Evolutionary conservation across 805 yeast genomes (phyloP).

Genomic region (Grigorovia transvaalensis): DNA sequence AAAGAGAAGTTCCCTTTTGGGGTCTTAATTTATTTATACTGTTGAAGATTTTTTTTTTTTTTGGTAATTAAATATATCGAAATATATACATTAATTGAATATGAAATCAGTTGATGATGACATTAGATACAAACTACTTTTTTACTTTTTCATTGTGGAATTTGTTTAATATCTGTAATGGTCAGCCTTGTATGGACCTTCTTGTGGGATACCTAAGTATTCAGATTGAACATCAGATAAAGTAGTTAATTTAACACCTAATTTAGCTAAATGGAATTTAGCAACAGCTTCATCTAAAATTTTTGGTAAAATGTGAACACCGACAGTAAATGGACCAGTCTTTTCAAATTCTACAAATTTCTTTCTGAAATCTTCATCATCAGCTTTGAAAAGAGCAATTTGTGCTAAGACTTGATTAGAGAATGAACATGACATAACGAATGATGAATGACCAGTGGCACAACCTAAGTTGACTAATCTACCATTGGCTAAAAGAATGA

Average conservation of each 20-base stretch:
- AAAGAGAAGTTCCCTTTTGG: not conserved
- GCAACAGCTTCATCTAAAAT: constrained; percentile 98
- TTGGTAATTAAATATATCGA: not conserved
- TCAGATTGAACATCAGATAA: constrained; percentile 79
- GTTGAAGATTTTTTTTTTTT: constrained; percentile 10
- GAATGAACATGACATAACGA: constrained; percentile 99
- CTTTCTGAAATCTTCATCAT: constrained; percentile 68
- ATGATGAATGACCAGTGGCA: constrained; percentile 98
- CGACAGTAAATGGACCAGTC: constrained; percentile 81
- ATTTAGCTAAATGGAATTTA: constrained; percentile 87
- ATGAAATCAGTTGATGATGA: not conserved
- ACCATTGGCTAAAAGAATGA: constrained; percentile 96
- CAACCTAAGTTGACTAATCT: constrained; percentile 98
- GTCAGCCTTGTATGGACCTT: constrained; percentile 97
- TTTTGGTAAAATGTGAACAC: constrained; percentile 96
- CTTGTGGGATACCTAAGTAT: constrained; percentile 81
- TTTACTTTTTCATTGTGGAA: no score
- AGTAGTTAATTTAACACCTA: constrained; percentile 77
- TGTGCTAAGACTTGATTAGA: constrained; percentile 99
- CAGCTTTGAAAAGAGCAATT: constrained; percentile 89
- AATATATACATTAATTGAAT: not conserved
- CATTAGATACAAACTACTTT: not conserved
- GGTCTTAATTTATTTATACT: constrained; percentile 4
- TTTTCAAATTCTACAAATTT: constrained; percentile 82
- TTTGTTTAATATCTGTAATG: constrained; percentile 80